A percentile compares a stretch with the other conserved stretches of the same genome.
These are phyloP conservation scores for Alternaria angustiovoidea DNA, from an alignment of 2,329 filamentous ascomycete species.

Conservation along the genomic window DNA sequence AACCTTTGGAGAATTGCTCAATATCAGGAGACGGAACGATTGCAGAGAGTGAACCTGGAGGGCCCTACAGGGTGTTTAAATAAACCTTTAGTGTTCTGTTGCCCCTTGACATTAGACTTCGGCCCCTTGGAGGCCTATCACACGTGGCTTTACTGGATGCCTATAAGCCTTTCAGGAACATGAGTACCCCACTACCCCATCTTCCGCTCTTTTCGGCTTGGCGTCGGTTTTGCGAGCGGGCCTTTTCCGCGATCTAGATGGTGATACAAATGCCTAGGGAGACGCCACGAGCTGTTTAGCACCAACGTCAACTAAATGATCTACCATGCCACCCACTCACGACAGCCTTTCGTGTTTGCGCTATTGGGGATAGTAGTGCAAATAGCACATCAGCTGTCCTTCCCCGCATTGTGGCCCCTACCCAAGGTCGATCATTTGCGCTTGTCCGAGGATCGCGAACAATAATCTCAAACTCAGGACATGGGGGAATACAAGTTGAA, in stretches of 20 bases:
- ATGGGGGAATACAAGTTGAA: not conserved
- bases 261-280: conserved; percentile 1
- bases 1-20: not conserved
- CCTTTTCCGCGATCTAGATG: conserved; percentile 8
- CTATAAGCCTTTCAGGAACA: not conserved
- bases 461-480: not conserved
- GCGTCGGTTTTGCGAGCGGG: conserved; percentile 3
- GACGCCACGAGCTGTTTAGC: conserved; percentile 9
- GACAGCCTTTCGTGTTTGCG: not conserved
- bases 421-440: conserved; percentile 1
- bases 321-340: conserved; percentile 5
- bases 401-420: conserved; percentile 8
- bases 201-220: conserved; percentile 6
- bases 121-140: not conserved
- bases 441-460: not conserved
- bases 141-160: not conserved
- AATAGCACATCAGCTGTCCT: conserved; percentile 5
- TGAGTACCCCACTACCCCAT: conserved; percentile 1
- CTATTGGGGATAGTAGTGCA: not conserved
- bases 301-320: not conserved
- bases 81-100: not conserved
- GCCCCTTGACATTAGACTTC: not conserved
- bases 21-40: not conserved
- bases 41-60: not conserved
- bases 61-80: conserved; percentile 5